Percentiles rank a stretch among this genome's conserved stretches.
These are phyloP conservation scores for Wickerhamiella kurtzmanii DNA, from an alignment of 805 yeast genomes.

Conservation along the genomic window DNA sequence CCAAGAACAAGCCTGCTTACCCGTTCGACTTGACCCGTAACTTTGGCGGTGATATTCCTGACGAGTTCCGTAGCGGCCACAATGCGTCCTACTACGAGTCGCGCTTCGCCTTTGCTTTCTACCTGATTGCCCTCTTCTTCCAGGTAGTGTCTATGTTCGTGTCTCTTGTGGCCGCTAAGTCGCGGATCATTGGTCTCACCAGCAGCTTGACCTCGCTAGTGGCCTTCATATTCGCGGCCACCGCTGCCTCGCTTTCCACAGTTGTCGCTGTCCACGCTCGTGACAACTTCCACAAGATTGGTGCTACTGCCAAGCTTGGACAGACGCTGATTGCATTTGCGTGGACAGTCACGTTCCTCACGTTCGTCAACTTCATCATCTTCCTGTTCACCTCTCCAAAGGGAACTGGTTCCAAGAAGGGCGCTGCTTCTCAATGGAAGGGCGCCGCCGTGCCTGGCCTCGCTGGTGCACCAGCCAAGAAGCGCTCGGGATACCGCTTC, in stretches of 20 bases:
- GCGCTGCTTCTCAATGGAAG: conserved; percentile 78
- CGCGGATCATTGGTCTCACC: conserved; percentile 20
- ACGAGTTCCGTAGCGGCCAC: conserved; percentile 34
- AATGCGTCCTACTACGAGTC: conserved; percentile 50
- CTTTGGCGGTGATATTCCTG: conserved; percentile 46
- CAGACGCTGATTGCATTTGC: conserved; percentile 39
- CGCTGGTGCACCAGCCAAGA: conserved; percentile 59
- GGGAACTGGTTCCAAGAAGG: conserved; percentile 85
- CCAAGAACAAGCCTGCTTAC: conserved; percentile 51
- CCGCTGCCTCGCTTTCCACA: conserved; percentile 59
- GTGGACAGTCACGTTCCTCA: conserved; percentile 41
- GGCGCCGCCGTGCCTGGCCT: conserved; percentile 77
- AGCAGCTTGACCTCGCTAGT: conserved; percentile 19
- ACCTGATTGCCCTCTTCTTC: conserved; percentile 44
- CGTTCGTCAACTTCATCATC: conserved; percentile 21
- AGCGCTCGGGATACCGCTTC: conserved; percentile 18
- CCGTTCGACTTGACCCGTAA: conserved; percentile 74
- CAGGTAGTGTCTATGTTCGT: conserved; percentile 35
- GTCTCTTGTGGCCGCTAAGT: conserved; percentile 18
- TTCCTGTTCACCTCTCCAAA: conserved; percentile 34
- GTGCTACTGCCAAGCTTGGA: conserved; percentile 22
- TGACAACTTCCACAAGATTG: conserved; percentile 45
- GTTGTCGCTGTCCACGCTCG: conserved; percentile 67
- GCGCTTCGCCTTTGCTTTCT: conserved; percentile 55
- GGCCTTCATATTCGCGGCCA: conserved; percentile 24